These are phyloP conservation scores for Phlyctochytrium arcticum DNA, from an alignment of 192 early-diverging fungal genomes.

Conservation along the genomic window DNA sequence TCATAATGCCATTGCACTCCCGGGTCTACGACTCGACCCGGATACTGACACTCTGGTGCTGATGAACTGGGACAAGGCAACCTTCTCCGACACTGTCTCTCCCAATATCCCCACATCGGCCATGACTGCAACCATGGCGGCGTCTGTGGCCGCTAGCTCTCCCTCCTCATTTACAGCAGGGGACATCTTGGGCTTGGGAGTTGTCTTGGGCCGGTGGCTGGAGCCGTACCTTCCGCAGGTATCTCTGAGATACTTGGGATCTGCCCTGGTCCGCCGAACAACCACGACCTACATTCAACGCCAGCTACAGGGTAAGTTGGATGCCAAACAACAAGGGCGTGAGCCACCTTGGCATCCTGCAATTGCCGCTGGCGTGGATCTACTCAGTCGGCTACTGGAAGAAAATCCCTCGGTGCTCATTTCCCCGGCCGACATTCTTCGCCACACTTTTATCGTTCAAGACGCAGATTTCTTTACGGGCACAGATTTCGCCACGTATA, in stretches of 20 bases:
- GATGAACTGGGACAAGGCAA: constrained; percentile 70
- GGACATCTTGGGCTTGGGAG: constrained; percentile 67
- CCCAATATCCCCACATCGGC: constrained; percentile 32
- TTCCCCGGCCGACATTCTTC: constrained; percentile 50
- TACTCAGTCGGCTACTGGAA: constrained; percentile 55
- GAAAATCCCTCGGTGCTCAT: constrained; percentile 51
- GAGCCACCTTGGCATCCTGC: constrained; percentile 38
- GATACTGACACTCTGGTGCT: constrained; percentile 42
- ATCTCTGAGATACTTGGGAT: constrained; percentile 65
- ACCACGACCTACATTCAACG: constrained; percentile 62
- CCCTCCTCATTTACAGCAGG: constrained; percentile 36
- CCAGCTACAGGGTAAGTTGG: constrained; percentile 33
- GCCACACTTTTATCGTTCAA: constrained; percentile 52
- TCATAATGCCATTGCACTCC: constrained; percentile 65
- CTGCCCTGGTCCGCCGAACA: constrained; percentile 56
- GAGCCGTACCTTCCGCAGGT: constrained; percentile 64
- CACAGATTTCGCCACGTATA: neutral
- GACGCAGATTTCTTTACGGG: constrained; percentile 14
- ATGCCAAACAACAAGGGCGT: neutral
- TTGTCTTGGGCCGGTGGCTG: constrained; percentile 70
- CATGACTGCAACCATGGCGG: constrained; percentile 66
- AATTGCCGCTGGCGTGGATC: constrained; percentile 58
- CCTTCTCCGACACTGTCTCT: constrained; percentile 14
- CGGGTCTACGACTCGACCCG: constrained; percentile 16
- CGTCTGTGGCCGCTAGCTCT: constrained; percentile 53